Conservation (phyloP, 2,329 filamentous ascomycete species). For the Verticillium klebahnii region DNA sequence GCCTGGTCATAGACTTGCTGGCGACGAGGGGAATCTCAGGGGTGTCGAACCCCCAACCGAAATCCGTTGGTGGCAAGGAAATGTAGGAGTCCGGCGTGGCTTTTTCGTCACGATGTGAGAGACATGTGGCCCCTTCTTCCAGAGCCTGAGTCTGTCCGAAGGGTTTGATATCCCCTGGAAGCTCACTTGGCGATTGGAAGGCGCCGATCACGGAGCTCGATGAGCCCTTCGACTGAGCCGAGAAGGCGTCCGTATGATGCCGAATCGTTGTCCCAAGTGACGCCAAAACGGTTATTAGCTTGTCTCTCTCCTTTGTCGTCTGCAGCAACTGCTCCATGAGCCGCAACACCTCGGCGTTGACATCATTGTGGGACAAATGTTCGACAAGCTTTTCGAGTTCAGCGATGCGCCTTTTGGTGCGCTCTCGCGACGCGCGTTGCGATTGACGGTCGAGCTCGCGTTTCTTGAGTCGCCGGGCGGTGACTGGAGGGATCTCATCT, state of each 20-base stretch:
- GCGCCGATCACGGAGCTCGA: background rate
- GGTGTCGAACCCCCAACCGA: no score
- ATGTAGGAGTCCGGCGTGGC: no score
- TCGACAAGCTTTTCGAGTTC: constrained; percentile 19
- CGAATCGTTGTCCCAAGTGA: background rate
- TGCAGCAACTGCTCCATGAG: constrained; percentile 16
- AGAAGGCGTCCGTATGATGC: background rate
- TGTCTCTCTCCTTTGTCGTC: constrained; percentile 17
- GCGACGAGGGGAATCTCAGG: no score
- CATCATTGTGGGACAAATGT: constrained; percentile 13
- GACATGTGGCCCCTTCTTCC: no score
- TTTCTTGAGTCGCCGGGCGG: constrained; percentile 15
- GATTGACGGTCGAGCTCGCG: constrained; percentile 22
- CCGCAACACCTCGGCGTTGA: constrained; percentile 13
- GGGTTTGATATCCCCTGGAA: no score
- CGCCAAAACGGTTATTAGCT: background rate
- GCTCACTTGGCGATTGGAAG: no score
- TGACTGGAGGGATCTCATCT: background rate
- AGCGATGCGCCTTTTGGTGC: constrained; percentile 21
- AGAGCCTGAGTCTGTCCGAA: no score
- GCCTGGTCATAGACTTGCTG: no score
- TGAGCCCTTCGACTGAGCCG: background rate
- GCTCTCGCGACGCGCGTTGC: constrained; percentile 19
- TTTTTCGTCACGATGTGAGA: no score
- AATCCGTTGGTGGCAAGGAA: no score